These are phyloP conservation scores for Boletellus emodensis DNA, from an alignment of 768 basidiomycete species.

Conservation along the genomic window DNA sequence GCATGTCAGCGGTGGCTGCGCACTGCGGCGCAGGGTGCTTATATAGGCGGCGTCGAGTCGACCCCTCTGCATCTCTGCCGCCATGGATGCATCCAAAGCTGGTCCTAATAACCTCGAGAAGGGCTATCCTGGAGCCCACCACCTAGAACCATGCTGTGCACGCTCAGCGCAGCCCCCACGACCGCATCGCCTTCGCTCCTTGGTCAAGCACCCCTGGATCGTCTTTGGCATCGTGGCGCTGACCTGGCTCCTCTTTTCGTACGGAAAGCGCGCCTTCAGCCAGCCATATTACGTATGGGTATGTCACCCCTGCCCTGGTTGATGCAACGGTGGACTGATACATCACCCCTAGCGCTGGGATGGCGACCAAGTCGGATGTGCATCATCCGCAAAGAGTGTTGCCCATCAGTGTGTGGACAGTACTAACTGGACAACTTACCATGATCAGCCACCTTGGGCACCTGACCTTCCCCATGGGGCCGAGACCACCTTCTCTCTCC, in stretches of 20 bases:
- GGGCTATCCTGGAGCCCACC: slow-evolving; percentile 5
- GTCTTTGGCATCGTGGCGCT: slow-evolving; percentile 5
- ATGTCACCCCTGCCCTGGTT: not conserved
- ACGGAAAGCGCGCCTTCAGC: not conserved
- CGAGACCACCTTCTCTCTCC: slow-evolving; percentile 26
- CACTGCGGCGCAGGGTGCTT: not conserved
- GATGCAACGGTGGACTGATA: not conserved
- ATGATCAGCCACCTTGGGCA: slow-evolving; percentile 24
- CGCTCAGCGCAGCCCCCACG: not conserved
- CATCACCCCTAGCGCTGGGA: slow-evolving; percentile 5
- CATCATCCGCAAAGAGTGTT: not conserved
- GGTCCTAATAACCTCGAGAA: slow-evolving; percentile 18
- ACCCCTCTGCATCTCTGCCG: not conserved
- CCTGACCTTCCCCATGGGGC: slow-evolving; percentile 22
- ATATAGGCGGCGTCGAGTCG: not conserved
- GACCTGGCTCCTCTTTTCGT: slow-evolving; percentile 13
- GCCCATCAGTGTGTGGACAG: slow-evolving; percentile 13
- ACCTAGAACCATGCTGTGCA: not conserved
- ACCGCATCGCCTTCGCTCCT: not conserved
- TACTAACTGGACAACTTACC: slow-evolving; percentile 22
- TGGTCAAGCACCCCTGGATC: slow-evolving; percentile 10
- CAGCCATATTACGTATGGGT: slow-evolving; percentile 7
- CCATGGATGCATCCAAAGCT: slow-evolving; percentile 16
- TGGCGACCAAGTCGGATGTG: not conserved
- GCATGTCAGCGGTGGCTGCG: not conserved